phyloP scores from a whole-genome alignment of 2,329 filamentous ascomycete genomes.

The Camillea tinctor region DNA sequence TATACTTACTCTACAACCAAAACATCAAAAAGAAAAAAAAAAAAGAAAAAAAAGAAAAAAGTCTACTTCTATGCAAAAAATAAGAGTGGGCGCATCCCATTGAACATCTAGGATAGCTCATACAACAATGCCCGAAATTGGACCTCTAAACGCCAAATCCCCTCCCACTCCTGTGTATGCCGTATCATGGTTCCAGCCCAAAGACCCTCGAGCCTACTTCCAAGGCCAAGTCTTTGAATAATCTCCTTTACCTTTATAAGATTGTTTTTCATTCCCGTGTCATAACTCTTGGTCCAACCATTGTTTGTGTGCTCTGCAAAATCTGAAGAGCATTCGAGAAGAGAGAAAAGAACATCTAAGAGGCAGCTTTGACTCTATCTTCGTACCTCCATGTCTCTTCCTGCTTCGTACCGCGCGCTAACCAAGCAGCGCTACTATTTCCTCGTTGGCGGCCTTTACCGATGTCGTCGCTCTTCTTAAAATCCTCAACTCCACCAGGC shows the following conservation, averaged over 20 bases:
- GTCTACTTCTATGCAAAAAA: not conserved
- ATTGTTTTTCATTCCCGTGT: conserved; percentile 20
- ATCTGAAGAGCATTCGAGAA: conserved; percentile 7
- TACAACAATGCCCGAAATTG: not conserved
- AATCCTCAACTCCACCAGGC: conserved; percentile 41
- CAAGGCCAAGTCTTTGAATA: conserved; percentile 3
- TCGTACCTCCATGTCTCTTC: conserved; percentile 74
- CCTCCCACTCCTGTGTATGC: not conserved
- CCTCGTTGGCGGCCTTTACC: conserved; percentile 42
- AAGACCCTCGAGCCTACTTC: not conserved
- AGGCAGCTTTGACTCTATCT: conserved; percentile 36
- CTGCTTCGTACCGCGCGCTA: conserved; percentile 78
- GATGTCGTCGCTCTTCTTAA: conserved; percentile 56
- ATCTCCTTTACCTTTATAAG: conserved; percentile 17
- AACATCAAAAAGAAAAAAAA: not conserved
- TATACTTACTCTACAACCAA: not conserved
- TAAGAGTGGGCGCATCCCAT: not conserved
- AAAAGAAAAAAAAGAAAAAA: not conserved
- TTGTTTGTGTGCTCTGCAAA: not conserved
- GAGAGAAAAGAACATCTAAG: conserved; percentile 19
- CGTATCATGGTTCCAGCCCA: not conserved
- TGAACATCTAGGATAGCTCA: not conserved
- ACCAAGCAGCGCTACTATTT: conserved; percentile 55
- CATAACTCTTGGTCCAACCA: conserved; percentile 4
- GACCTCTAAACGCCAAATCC: not conserved